phyloP scores from a whole-genome alignment of 1,284 basidiomycete genomes.

The Flammula alnicola region DNA sequence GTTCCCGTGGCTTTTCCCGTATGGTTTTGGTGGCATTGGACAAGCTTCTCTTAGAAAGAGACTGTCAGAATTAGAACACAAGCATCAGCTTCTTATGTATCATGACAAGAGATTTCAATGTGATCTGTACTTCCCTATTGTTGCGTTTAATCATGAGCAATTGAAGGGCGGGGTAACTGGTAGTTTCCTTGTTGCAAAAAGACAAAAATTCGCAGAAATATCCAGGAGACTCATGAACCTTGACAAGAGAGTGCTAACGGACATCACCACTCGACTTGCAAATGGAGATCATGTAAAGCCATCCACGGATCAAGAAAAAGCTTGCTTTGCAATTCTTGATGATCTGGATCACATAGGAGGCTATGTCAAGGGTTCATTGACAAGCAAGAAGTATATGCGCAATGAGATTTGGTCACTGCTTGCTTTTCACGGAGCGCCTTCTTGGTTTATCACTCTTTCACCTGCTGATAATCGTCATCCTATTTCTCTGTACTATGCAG shows the following conservation, averaged over 20 bases:
- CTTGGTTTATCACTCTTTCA: constrained; percentile 41
- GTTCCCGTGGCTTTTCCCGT: constrained; percentile 45
- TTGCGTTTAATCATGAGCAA: constrained; percentile 43
- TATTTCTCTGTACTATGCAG: constrained; percentile 20
- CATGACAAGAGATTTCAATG: constrained; percentile 33
- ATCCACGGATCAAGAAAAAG: constrained; percentile 34
- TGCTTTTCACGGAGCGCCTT: constrained; percentile 24
- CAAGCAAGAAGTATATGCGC: constrained; percentile 36
- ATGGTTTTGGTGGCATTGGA: constrained; percentile 39
- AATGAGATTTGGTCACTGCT: constrained; percentile 41
- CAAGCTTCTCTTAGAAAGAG: constrained; percentile 1
- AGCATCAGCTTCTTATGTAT: constrained; percentile 30
- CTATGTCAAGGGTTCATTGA: constrained; percentile 34
- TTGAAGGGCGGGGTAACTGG: constrained; percentile 21
- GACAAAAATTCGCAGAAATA: constrained; percentile 26
- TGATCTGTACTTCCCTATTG: constrained; percentile 35
- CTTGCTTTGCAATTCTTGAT: constrained; percentile 37
- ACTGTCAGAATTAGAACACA: constrained; percentile 28
- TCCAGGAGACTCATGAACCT: constrained; percentile 16
- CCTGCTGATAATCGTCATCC: constrained; percentile 35
- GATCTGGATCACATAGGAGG: constrained; percentile 38
- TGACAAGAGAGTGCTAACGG: constrained; percentile 16
- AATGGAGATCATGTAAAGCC: constrained; percentile 29
- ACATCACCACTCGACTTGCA: constrained; percentile 17
- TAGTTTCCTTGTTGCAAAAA: constrained; percentile 25